Percentiles rank a stretch among this genome's conserved stretches.
phyloP scores from a whole-genome alignment of 2,329 filamentous ascomycete species.

The Talaromyces sp. region DNA sequence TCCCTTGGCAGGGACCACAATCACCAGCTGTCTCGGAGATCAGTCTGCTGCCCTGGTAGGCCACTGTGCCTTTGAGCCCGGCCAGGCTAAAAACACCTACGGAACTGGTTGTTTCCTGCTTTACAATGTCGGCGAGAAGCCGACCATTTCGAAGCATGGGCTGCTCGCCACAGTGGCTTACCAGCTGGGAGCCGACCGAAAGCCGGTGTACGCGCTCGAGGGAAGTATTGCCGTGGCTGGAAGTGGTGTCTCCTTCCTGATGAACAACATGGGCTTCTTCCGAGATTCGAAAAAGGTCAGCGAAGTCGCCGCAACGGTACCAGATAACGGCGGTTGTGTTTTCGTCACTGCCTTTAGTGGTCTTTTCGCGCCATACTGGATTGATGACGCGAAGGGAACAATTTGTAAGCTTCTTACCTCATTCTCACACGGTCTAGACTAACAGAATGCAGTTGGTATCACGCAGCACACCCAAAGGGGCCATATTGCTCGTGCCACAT shows the following conservation, averaged over 20 bases:
- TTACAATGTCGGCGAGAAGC: constrained; percentile 80
- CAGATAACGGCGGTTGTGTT: constrained; percentile 76
- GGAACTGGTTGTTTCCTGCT: constrained; percentile 85
- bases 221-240: constrained; percentile 79
- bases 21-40: constrained; percentile 81
- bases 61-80: constrained; percentile 75
- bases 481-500: constrained; percentile 81
- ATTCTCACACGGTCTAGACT: background rate
- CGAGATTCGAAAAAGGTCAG: constrained; percentile 57
- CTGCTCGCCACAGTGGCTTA: constrained; percentile 83
- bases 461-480: constrained; percentile 79
- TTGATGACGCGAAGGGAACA: constrained; percentile 86
- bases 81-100: constrained; percentile 85
- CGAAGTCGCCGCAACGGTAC: constrained; percentile 57
- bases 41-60: constrained; percentile 82
- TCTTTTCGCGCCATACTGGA: constrained; percentile 90
- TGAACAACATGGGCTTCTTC: constrained; percentile 61
- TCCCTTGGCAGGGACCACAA: constrained; percentile 61
- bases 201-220: constrained; percentile 73
- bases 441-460: constrained; percentile 56
- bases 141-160: constrained; percentile 77
- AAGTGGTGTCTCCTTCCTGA: constrained; percentile 69
- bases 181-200: constrained; percentile 64
- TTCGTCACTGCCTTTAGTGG: constrained; percentile 89
- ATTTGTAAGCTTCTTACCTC: constrained; percentile 52